phyloP scores from a whole-genome alignment of 1,139 yeast genomes.

The Wickerhamiella infanticola region DNA sequence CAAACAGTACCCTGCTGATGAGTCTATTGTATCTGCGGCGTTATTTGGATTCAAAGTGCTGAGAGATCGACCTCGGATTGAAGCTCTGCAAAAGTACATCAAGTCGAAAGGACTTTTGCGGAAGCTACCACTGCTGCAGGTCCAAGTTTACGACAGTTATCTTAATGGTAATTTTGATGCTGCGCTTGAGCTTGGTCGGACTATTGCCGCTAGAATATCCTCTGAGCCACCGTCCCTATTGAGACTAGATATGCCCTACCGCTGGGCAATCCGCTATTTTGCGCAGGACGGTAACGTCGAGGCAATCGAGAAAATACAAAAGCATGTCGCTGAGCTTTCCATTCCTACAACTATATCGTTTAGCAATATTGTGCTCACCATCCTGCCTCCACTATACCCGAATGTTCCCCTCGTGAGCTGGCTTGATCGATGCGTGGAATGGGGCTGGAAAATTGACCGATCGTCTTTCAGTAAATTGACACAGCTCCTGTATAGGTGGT shows the following conservation, averaged over 20 bases:
- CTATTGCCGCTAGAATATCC: background rate
- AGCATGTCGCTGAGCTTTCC: constrained; percentile 5
- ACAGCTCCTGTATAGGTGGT: no score
- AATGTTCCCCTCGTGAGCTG: constrained; percentile 7
- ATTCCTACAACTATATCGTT: constrained; percentile 3
- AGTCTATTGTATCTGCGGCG: constrained; percentile 7
- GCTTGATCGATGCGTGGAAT: constrained; percentile 10
- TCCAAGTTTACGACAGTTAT: constrained; percentile 2
- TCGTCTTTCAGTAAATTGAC: background rate
- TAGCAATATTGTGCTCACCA: constrained; percentile 20
- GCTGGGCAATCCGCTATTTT: constrained; percentile 5
- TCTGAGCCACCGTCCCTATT: background rate
- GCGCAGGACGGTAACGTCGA: constrained; percentile 3
- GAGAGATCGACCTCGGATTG: constrained; percentile 2
- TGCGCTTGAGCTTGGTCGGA: constrained; percentile 6
- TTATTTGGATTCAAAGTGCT: constrained; percentile 11
- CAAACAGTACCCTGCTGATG: background rate
- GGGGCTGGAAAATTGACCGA: constrained; percentile 10
- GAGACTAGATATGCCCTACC: constrained; percentile 2
- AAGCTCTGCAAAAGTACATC: background rate
- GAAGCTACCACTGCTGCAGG: constrained; percentile 3
- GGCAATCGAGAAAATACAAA: background rate
- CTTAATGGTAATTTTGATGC: constrained; percentile 1
- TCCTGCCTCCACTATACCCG: constrained; percentile 8
- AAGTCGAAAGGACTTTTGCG: background rate